Conservation (phyloP, 129 eudicot species). For the Daucus carota region DNA sequence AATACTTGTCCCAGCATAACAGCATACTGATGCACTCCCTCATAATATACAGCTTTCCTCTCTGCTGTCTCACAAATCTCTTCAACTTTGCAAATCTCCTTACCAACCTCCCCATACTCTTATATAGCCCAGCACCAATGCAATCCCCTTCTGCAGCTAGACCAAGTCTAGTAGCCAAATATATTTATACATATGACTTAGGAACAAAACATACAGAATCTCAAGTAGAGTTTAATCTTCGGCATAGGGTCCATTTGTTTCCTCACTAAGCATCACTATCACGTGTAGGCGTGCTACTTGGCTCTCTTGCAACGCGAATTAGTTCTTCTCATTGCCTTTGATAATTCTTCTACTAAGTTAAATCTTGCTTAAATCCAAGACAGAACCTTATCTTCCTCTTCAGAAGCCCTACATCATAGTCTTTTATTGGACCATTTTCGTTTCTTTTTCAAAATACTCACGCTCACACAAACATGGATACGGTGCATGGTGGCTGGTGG, state of each 20-base stretch:
- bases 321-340: neutral
- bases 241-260: conserved; percentile 25
- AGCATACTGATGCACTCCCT: conserved; percentile 49
- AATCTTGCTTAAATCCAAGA: conserved; percentile 5
- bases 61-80: conserved; percentile 33
- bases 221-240: neutral
- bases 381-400: conserved; percentile 10
- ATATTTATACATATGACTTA: neutral
- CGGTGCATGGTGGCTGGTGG: too few relatives aligned
- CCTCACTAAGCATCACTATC: conserved; percentile 20
- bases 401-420: conserved; percentile 8
- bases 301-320: conserved; percentile 2
- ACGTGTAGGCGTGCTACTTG: conserved; percentile 16
- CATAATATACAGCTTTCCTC: conserved; percentile 35
- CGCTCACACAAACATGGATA: conserved; percentile 3
- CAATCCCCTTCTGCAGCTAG: neutral
- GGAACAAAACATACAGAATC: neutral
- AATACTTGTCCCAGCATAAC: conserved; percentile 26
- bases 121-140: neutral
- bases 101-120: conserved; percentile 16
- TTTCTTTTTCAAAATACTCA: neutral
- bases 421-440: conserved; percentile 7
- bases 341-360: neutral
- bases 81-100: conserved; percentile 31
- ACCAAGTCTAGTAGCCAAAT: neutral